Base-by-base conservation (phyloP, 192 early-diverging fungal species). In the Cladochytrium replicatum region DNA sequence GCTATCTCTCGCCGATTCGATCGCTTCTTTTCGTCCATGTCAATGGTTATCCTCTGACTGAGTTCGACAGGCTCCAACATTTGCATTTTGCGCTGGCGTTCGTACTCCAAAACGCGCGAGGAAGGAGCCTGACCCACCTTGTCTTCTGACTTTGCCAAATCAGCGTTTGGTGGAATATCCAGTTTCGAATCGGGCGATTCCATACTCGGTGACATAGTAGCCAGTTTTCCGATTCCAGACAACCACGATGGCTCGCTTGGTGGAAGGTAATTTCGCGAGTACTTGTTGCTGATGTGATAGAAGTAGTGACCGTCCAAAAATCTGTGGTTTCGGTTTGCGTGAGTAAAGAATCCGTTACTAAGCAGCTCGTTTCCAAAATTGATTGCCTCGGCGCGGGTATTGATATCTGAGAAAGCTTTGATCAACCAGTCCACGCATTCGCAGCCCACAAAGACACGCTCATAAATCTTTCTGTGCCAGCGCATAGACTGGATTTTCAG, bases 241-340 rank as follows among this genome's bases (percentile, higher is more conserved):
- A 34, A n/a, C n/a, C 8, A n/a, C n/a, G n/a, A n/a, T n/a, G n/a
- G n/a, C n/a, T n/a, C n/a, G n/a, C n/a, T 46, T n/a, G 44, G 27
- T 1, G 44, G 15, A 19, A n/a, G n/a, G n/a, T n/a, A n/a, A n/a
- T n/a, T n/a, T n/a, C n/a, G n/a, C n/a, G n/a, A n/a, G n/a, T n/a
- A n/a, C n/a, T n/a, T n/a, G n/a, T n/a, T 21, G 15, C 54, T 30
- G 8, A 93, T 50, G 27, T 75, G 73, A 56, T 94, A 97, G 72
- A 88, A 94, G 55, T 88, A 89, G 32, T 84, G 79, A 0, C 91
- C 92, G 52, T 97, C 94, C 54, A 91, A 54, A 50, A 97, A 91
- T 17, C 60, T 40, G 41, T 85, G 81, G n/a, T 53, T 48, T 8
- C 54, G 42, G 22, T 60, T 71, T 5, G 59, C 73, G 46, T 75